Base-by-base conservation (phyloP, 2,329 filamentous ascomycete species). In the Dactylellina drechsleri region DNA sequence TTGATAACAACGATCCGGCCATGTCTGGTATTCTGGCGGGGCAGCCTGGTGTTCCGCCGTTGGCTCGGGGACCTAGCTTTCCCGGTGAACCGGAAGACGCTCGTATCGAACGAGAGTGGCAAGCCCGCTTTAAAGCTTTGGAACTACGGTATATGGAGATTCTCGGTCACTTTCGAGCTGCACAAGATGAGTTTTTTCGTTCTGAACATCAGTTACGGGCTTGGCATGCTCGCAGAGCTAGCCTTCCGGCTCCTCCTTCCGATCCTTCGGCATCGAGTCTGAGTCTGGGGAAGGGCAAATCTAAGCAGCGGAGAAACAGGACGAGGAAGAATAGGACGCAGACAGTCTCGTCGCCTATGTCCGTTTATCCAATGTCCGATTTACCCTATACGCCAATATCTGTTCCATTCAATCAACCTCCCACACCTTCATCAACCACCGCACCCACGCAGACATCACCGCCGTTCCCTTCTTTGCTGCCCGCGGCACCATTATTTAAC, bases 401-500 rank as follows among this genome's bases (percentile, higher is more conserved):
- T 1, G 80, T 82, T 7, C 80, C 82, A 0, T 85, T 85, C 78
- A 84, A 82, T 78, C 78, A 78, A 64, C 71, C 71, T 5, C 71
- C 71, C 8, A 75, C 71, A 20, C 64, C 71, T 26, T 68, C 71
- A 8, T 67, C 71, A 20, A 75, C 58, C 0, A 81, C 82, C 10
- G 82, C 83, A 2, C 83, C 84, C 0, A 79, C 82, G 0, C 71
- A 64, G n/a, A 66, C 71, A 10, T 75, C 71, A 50, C 71, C 64
- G 13, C 71, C 71, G 0, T 85, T 84, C 50, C 77, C 81, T 0
- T 80, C 65, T 18, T 81, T 84, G 7, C 82, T 82, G 40, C 76
- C 83, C 18, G 84, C 86, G 36, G 83, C 84, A 4, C 83, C 85
- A 0, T 83, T 87, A 52, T 83, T 87, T 60, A 86, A 87, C n/a